These are phyloP conservation scores for Cryptosporidium meleagridis DNA, from an alignment of 169 alveolate species.

Conservation along the genomic window DNA sequence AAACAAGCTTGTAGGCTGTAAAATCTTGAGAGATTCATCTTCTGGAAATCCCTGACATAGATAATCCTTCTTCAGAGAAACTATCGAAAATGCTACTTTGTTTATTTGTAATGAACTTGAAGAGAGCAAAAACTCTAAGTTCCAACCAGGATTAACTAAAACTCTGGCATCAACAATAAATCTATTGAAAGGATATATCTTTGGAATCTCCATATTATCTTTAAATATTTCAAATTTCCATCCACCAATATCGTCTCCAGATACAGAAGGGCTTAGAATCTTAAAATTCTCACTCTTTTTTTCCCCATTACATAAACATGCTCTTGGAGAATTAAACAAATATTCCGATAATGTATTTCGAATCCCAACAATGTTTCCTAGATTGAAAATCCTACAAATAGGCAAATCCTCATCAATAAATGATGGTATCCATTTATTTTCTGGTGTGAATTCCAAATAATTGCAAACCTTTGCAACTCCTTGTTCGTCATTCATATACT, in stretches of 20 bases:
- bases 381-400: background rate
- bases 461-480: background rate
- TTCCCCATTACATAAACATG: background rate
- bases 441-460: conserved; percentile 1
- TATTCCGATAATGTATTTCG: background rate
- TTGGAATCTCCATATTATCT: conserved; percentile 11
- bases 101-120: background rate
- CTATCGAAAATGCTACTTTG: conserved; percentile 12
- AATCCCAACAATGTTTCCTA: background rate
- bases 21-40: conserved; percentile 21
- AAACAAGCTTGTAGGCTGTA: conserved; percentile 12
- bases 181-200: conserved; percentile 32
- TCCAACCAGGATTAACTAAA: conserved; percentile 66
- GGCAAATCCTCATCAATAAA: conserved; percentile 52
- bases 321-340: background rate
- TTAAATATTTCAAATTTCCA: conserved; percentile 30
- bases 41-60: conserved; percentile 65
- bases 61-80: conserved; percentile 43
- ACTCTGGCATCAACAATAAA: conserved; percentile 55
- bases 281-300: background rate
- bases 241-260: conserved; percentile 17
- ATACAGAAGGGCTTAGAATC: conserved; percentile 18
- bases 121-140: conserved; percentile 31
- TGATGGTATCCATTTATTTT: conserved; percentile 27
- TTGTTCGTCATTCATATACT: background rate